Evolutionary conservation across 1,139 yeast species (phyloP).

Genomic region (Tardiomyces blankii): DNA sequence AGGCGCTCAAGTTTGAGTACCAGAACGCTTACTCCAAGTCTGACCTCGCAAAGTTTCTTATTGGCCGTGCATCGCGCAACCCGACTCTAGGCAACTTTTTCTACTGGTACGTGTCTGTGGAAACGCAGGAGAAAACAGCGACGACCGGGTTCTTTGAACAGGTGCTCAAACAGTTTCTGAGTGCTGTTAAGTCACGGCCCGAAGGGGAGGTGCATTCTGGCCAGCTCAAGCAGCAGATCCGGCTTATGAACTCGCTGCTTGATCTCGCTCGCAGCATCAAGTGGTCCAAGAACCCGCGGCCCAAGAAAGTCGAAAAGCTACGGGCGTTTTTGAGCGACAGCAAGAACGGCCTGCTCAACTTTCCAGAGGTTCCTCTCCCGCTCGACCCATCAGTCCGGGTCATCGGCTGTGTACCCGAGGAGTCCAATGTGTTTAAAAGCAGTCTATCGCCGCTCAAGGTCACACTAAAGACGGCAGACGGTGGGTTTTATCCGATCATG

Average conservation of each 20-base stretch:
- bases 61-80: slow-evolving; percentile 59
- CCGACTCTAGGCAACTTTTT: slow-evolving; percentile 66
- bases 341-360: slow-evolving; percentile 29
- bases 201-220: slow-evolving; percentile 19
- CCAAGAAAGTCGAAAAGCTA: slow-evolving; percentile 41
- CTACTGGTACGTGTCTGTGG: slow-evolving; percentile 89
- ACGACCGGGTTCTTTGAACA: slow-evolving; percentile 20
- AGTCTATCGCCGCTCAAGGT: slow-evolving; percentile 82
- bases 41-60: slow-evolving; percentile 70
- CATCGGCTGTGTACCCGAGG: slow-evolving; percentile 69
- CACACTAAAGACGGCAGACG: slow-evolving; percentile 54
- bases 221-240: slow-evolving; percentile 33
- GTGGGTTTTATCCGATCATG: slow-evolving; percentile 64
- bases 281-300: slow-evolving; percentile 42
- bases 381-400: slow-evolving; percentile 58
- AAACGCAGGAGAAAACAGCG: slow-evolving; percentile 55
- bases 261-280: slow-evolving; percentile 36
- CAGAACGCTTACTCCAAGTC: slow-evolving; percentile 18
- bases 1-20: slow-evolving; percentile 72
- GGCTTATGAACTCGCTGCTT: slow-evolving; percentile 32
- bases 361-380: slow-evolving; percentile 56
- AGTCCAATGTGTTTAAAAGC: slow-evolving; percentile 80
- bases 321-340: slow-evolving; percentile 27
- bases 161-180: slow-evolving; percentile 23
- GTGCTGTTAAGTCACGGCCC: slow-evolving; percentile 18